These are phyloP conservation scores for Cryptococcus neoformans DNA, from an alignment of 1,284 basidiomycete species.

Conservation along the genomic window DNA sequence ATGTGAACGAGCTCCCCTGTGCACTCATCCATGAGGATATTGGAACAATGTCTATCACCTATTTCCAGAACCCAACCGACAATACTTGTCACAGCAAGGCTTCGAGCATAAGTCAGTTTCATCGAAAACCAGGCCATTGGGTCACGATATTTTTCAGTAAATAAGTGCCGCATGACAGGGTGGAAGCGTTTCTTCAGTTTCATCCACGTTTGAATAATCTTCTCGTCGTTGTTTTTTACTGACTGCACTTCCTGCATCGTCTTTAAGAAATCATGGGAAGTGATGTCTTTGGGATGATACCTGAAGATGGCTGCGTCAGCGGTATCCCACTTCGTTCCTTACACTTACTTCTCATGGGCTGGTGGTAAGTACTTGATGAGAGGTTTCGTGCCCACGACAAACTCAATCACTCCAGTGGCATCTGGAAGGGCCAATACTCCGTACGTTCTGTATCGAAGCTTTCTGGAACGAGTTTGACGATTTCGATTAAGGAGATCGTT, in stretches of 20 bases:
- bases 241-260: slow-evolving; percentile 18
- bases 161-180: slow-evolving; percentile 92
- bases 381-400: slow-evolving; percentile 75
- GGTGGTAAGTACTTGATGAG: slow-evolving; percentile 61
- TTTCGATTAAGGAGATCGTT: slow-evolving; percentile 75
- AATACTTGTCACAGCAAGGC: slow-evolving; percentile 89
- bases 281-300: slow-evolving; percentile 1
- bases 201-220: slow-evolving; percentile 5
- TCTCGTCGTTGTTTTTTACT: slow-evolving; percentile 28
- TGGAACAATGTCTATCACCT: slow-evolving; percentile 88
- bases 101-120: slow-evolving; percentile 84
- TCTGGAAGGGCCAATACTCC: slow-evolving; percentile 80
- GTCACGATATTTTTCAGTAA: slow-evolving; percentile 80
- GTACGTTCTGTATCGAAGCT: slow-evolving; percentile 76
- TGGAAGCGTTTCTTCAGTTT: slow-evolving; percentile 57
- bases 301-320: neutral
- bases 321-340: neutral
- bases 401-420: slow-evolving; percentile 85
- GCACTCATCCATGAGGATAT: slow-evolving; percentile 82
- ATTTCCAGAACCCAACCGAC: slow-evolving; percentile 90
- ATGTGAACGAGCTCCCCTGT: slow-evolving; percentile 91
- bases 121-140: slow-evolving; percentile 93
- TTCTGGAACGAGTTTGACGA: slow-evolving; percentile 68
- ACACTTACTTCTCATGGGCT: slow-evolving; percentile 61
- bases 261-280: neutral